Evolutionary conservation across 2,329 filamentous ascomycete genomes (phyloP), one percentile per base, ranked within the genome.

Genomic region (Aureobasidium namibiae): DNA sequence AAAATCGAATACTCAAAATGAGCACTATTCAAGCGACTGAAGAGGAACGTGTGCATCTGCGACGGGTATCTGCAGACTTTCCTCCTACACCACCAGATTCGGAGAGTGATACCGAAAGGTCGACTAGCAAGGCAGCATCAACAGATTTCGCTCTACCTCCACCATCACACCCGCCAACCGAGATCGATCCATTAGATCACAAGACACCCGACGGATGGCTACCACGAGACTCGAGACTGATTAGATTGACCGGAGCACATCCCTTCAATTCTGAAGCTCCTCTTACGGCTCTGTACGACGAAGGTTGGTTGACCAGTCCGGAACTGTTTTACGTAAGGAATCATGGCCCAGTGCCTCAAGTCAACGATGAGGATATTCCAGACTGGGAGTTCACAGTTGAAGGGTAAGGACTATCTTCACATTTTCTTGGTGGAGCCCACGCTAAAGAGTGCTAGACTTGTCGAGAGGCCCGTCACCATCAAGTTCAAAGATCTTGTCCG

Each of bases 271-370:
- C 89, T 50, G 92, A 96, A 73, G 82, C 92, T 10, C 91, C 92
- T 0, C 75, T 96, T 9, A 89, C 83, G 58, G 84, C 85, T 16
- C 77, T 96, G 1, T 96, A 85, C 72, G 81, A 92, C 60, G 78
- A 85, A 75, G 90, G 92, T 0, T 96, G 96, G 69, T 76, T 96
- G 38, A 96, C 91, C 0, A 89, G 86, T 39, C 88, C 90, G 13
- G 88, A 95, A 66, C 77, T 96, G 1, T 94, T 95, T 74, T 96
- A 95, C 71, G 92, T 96, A 9, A 80, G 92, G 36, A 96, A 96
- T 67, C 92, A 96, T 76, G 92, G 92, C 14, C 77, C 84, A 0
- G 91, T 96, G 8, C 92, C 91, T 1, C 76, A 82, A 59, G 88
- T 94, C 18, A 78, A 80, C 9, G 89, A 95, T 63, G 77, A 82